A percentile compares a stretch with the other conserved stretches of the same genome.
Conservation (phyloP, 208 protist species). For the Balamuthia mandrillaris region DNA sequence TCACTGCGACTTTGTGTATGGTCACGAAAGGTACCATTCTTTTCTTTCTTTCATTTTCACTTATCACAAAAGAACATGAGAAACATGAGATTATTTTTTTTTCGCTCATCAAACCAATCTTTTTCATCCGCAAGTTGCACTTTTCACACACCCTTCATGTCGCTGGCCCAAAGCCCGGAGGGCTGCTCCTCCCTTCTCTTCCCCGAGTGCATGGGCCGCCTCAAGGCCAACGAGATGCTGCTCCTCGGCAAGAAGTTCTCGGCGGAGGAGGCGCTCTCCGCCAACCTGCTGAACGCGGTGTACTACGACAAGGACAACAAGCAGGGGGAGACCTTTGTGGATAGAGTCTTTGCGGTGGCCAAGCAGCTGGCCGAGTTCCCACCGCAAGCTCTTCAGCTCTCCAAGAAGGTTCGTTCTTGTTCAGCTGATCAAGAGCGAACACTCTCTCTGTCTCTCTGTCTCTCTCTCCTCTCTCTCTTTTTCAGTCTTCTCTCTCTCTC, state of each 20-base stretch:
- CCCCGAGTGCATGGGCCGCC: constrained; percentile 1
- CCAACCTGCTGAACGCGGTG: constrained; percentile 17
- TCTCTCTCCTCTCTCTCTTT: no score
- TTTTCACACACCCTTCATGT: constrained; percentile 33
- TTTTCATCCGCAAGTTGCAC: background rate
- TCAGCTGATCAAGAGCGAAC: no score
- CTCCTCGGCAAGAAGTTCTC: constrained; percentile 27
- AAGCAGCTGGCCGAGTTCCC: background rate
- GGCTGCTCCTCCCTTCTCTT: constrained; percentile 33
- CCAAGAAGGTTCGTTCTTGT: constrained; percentile 27
- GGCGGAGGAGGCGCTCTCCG: background rate
- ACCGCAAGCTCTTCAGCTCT: constrained; percentile 1
- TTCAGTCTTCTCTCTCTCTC: no score
- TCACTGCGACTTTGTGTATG: constrained; percentile 37
- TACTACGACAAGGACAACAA: background rate
- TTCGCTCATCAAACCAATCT: background rate
- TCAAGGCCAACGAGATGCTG: constrained; percentile 34
- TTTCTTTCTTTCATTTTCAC: background rate
- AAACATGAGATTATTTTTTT: background rate
- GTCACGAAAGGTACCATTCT: background rate
- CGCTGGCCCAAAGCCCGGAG: constrained; percentile 34
- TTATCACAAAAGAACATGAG: background rate
- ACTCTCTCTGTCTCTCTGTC: no score
- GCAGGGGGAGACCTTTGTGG: background rate
- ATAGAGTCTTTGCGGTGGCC: constrained; percentile 14